Evolutionary conservation across 2,329 filamentous ascomycete species (phyloP).

Genomic region (Lachnellula occidentalis): DNA sequence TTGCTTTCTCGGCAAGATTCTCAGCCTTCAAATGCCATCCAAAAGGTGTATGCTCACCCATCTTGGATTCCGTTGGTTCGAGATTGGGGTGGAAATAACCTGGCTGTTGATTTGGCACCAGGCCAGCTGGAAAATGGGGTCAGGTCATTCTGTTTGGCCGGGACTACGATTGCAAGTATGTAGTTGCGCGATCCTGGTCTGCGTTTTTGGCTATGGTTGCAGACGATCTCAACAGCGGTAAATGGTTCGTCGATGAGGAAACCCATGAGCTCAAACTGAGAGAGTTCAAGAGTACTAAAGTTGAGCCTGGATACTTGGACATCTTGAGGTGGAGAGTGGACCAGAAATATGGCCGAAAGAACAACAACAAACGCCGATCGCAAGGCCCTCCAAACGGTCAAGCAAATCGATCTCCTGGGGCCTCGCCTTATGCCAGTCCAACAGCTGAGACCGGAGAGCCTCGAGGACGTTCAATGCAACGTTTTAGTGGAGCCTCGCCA

Average conservation of each 20-base stretch:
- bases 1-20: conserved; percentile 80
- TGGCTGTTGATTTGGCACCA: conserved; percentile 87
- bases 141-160: conserved; percentile 95
- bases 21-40: conserved; percentile 78
- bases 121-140: conserved; percentile 86
- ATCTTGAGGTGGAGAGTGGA: conserved; percentile 94
- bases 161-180: conserved; percentile 98
- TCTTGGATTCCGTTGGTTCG: conserved; percentile 94
- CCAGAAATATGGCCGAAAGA: conserved; percentile 75
- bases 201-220: conserved; percentile 80
- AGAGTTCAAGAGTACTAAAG: conserved; percentile 82
- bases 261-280: conserved; percentile 84
- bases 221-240: conserved; percentile 84
- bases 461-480: conserved; percentile 67
- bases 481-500: conserved; percentile 59
- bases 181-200: conserved; percentile 87
- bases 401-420: conserved; percentile 40
- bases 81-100: conserved; percentile 98
- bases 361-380: conserved; percentile 46
- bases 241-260: conserved; percentile 91
- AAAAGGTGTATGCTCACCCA: conserved; percentile 88
- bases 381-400: conserved; percentile 30
- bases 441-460: conserved; percentile 53
- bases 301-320: conserved; percentile 90
- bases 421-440: conserved; percentile 62